Evolutionary conservation across 768 basidiomycete species (phyloP).

Genomic region (Boletus insuetus): DNA sequence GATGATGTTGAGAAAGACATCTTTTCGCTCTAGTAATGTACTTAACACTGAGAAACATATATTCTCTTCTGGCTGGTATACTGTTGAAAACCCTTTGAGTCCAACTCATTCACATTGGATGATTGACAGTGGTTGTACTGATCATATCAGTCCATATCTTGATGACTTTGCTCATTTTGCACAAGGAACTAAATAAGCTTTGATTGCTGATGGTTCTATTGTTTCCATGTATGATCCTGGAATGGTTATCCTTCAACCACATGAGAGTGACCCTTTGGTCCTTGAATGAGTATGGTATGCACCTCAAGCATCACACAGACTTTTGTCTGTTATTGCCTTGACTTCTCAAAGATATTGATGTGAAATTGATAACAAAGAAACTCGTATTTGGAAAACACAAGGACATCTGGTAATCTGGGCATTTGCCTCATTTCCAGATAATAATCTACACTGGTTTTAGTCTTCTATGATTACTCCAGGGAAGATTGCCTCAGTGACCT

Average conservation of each 20-base stretch:
- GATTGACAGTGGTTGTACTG: neutral
- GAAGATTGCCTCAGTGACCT: no score
- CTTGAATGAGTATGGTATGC: neutral
- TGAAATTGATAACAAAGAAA: neutral
- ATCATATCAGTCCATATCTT: neutral
- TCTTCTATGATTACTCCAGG: neutral
- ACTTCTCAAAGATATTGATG: fast-evolving
- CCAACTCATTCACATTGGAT: neutral
- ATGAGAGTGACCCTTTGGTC: neutral
- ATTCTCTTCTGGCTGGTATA: no score
- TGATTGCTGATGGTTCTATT: neutral
- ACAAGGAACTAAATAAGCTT: fast-evolving
- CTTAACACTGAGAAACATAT: no score
- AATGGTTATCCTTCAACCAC: neutral
- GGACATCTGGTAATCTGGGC: neutral
- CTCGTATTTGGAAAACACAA: neutral
- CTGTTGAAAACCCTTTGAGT: no score
- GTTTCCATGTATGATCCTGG: neutral
- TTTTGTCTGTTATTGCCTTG: neutral
- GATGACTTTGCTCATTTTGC: neutral
- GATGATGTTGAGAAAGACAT: no score
- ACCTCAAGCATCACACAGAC: neutral
- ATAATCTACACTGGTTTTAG: neutral
- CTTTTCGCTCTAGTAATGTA: no score
- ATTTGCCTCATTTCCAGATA: neutral